phyloP scores from a whole-genome alignment of 192 early-diverging fungal species.

The Funneliformis geosporum region DNA sequence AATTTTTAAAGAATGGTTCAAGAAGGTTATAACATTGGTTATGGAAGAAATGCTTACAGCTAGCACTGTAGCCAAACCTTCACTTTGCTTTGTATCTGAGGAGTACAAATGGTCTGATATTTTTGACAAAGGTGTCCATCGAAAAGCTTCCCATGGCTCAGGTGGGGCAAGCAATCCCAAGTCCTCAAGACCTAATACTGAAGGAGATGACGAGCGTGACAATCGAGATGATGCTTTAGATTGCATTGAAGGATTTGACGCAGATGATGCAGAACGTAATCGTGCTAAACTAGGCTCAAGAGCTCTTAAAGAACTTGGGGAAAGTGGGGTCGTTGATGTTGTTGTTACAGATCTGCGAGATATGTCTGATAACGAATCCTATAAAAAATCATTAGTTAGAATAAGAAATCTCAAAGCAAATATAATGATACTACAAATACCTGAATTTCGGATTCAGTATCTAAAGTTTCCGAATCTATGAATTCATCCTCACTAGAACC shows the following conservation, averaged over 20 bases:
- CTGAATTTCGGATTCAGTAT: slow-evolving; percentile 48
- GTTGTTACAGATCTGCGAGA: slow-evolving; percentile 23
- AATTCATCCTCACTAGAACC: slow-evolving; percentile 51
- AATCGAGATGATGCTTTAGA: slow-evolving; percentile 42
- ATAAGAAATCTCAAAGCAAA: slow-evolving; percentile 30
- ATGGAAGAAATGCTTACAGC: slow-evolving; percentile 35
- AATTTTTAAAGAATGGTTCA: background rate
- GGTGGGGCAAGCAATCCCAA: slow-evolving; percentile 37
- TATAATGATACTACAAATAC: slow-evolving; percentile 32
- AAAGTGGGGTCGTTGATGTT: slow-evolving; percentile 36
- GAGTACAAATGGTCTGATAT: slow-evolving; percentile 60
- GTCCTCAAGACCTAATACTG: slow-evolving; percentile 24
- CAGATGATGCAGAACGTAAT: slow-evolving; percentile 42
- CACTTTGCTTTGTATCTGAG: slow-evolving; percentile 42
- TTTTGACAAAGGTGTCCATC: slow-evolving; percentile 57
- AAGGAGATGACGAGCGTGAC: slow-evolving; percentile 35
- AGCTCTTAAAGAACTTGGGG: slow-evolving; percentile 39
- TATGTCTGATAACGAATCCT: slow-evolving; percentile 31
- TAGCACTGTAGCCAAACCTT: slow-evolving; percentile 44
- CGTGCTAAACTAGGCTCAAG: slow-evolving; percentile 37
- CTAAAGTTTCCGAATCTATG: slow-evolving; percentile 46
- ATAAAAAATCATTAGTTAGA: background rate
- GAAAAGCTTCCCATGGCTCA: slow-evolving; percentile 58
- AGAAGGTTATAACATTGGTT: background rate
- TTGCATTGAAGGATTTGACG: slow-evolving; percentile 39